Percentiles rank a stretch among this genome's conserved stretches.
These are phyloP conservation scores for Lipomyces mesembrius DNA, from an alignment of 805 yeast genomes.

Conservation along the genomic window DNA sequence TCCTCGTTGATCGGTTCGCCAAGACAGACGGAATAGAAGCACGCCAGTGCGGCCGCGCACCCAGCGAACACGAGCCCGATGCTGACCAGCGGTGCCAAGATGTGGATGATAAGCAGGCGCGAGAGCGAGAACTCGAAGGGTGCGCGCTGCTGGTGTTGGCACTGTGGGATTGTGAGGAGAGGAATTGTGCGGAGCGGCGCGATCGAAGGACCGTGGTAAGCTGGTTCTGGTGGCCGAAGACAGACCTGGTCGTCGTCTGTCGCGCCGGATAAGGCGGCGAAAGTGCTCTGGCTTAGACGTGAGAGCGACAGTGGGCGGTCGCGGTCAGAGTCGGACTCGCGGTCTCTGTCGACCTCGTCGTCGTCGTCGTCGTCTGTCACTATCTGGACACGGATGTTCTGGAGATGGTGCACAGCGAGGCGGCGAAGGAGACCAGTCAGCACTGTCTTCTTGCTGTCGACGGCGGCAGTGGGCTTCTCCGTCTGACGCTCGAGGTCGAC, in stretches of 20 bases:
- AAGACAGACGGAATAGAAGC: slow-evolving; percentile 24
- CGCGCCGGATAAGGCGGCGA: not conserved
- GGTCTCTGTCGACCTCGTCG: slow-evolving; percentile 6
- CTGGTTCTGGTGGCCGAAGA: slow-evolving; percentile 2
- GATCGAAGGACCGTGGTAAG: not conserved
- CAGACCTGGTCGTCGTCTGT: slow-evolving; percentile 5
- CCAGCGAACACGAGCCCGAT: slow-evolving; percentile 21
- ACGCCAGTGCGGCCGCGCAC: slow-evolving; percentile 18
- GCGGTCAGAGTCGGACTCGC: not conserved
- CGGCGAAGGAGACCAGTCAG: slow-evolving; percentile 9
- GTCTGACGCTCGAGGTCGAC: slow-evolving; percentile 1
- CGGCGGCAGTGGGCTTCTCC: not conserved
- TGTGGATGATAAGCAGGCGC: slow-evolving; percentile 16
- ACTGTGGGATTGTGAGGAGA: not conserved
- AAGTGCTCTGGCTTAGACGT: no score
- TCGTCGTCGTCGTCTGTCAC: slow-evolving; percentile 8
- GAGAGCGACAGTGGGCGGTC: not conserved
- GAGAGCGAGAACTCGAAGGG: slow-evolving; percentile 7
- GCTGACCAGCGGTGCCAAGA: slow-evolving; percentile 22
- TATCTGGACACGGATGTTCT: slow-evolving; percentile 13
- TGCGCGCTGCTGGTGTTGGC: not conserved
- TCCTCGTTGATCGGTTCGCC: slow-evolving; percentile 22
- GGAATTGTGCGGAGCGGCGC: not conserved
- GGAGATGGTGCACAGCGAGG: slow-evolving; percentile 22
- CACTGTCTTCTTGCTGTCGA: slow-evolving; percentile 3